Percentiles rank a stretch among this genome's conserved stretches.
Evolutionary conservation across 371 early-diverging fungal genomes (phyloP).

Genomic region (Mucor racemosus): DNA sequence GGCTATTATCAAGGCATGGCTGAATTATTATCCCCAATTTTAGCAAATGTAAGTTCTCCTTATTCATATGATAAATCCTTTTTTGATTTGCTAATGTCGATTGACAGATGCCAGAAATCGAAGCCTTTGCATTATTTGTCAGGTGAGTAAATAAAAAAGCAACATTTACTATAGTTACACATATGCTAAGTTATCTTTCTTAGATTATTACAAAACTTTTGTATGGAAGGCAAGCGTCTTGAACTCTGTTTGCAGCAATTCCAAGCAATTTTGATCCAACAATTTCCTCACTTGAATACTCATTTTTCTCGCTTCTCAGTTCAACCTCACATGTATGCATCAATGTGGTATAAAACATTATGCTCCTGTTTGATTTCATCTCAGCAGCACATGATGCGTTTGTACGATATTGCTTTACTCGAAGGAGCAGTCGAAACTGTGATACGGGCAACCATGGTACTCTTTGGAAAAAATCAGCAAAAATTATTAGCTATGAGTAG

Average conservation of each 20-base stretch:
- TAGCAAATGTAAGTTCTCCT: slow-evolving; percentile 68
- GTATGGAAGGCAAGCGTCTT: slow-evolving; percentile 73
- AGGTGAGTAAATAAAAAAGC: slow-evolving; percentile 30
- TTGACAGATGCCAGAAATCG: slow-evolving; percentile 83
- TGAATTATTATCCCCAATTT: slow-evolving; percentile 80
- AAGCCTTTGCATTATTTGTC: slow-evolving; percentile 87
- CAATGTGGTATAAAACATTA: slow-evolving; percentile 91
- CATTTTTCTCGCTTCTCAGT: slow-evolving; percentile 79
- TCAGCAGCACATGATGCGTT: slow-evolving; percentile 76
- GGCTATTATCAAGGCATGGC: slow-evolving; percentile 94
- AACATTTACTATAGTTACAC: background rate
- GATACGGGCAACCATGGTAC: slow-evolving; percentile 79
- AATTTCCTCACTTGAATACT: slow-evolving; percentile 69
- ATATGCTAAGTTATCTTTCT: slow-evolving; percentile 19
- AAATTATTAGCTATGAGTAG: slow-evolving; percentile 67
- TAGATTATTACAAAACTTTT: slow-evolving; percentile 80
- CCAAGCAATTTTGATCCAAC: slow-evolving; percentile 78
- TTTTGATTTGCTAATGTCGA: background rate
- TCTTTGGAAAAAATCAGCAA: slow-evolving; percentile 78
- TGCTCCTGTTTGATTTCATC: slow-evolving; percentile 81
- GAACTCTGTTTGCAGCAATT: slow-evolving; percentile 83
- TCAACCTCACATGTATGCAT: slow-evolving; percentile 83
- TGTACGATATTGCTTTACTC: slow-evolving; percentile 89
- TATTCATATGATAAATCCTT: background rate
- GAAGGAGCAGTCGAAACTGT: slow-evolving; percentile 82